A percentile compares a stretch with the other conserved stretches of the same genome.
phyloP scores from a whole-genome alignment of 768 basidiomycete genomes.

The Agrocybe pediades region DNA sequence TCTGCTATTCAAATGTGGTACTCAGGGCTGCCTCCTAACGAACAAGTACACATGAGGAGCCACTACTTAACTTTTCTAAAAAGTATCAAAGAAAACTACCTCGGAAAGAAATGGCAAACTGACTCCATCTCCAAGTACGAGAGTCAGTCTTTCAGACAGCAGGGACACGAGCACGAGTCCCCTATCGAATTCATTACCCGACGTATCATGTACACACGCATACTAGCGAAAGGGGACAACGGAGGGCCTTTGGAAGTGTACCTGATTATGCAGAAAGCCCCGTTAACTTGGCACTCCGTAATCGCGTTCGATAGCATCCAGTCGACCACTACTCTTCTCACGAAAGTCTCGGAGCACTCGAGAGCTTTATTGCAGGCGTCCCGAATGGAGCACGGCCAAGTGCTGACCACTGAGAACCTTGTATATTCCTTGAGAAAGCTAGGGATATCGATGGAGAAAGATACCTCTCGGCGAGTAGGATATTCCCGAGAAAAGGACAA shows the following conservation, averaged over 20 bases:
- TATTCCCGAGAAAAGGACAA: not conserved
- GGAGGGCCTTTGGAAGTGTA: not conserved
- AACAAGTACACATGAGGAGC: not conserved
- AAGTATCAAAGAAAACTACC: not conserved
- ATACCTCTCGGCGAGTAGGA: too few relatives aligned
- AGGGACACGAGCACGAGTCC: not conserved
- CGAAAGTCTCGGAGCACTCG: not conserved
- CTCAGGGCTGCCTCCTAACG: not conserved
- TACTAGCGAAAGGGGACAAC: not conserved
- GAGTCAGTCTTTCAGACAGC: not conserved
- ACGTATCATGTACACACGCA: slow-evolving; percentile 1
- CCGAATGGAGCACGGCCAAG: not conserved
- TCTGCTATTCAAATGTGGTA: slow-evolving; percentile 1
- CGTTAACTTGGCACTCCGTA: not conserved
- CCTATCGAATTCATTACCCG: not conserved
- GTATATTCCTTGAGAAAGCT: not conserved
- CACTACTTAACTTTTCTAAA: not conserved
- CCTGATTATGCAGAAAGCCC: not conserved
- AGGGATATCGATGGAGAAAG: not conserved
- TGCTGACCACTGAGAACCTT: not conserved
- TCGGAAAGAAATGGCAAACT: not conserved
- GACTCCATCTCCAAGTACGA: not conserved
- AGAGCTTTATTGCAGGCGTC: not conserved
- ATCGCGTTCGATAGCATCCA: not conserved
- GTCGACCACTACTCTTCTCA: not conserved